Evolutionary conservation across 2,329 filamentous ascomycete species (phyloP).

Genomic region (Parascedosporium putredinis): DNA sequence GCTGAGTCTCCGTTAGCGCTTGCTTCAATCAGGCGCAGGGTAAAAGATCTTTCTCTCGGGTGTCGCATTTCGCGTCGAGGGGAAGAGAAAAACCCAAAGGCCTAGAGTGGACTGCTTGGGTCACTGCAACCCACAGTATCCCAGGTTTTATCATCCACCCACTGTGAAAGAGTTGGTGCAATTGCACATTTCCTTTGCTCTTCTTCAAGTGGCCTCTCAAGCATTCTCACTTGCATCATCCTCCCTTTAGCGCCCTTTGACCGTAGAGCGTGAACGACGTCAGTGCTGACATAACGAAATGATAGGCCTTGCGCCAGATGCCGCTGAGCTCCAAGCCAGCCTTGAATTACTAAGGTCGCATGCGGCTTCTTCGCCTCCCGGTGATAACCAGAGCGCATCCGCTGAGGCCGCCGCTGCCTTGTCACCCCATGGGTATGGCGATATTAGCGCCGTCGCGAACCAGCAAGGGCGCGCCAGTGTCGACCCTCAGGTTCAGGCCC

Average conservation of each 20-base stretch:
- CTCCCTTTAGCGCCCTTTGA: not conserved
- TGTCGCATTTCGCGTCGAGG: no score
- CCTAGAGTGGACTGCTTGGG: no score
- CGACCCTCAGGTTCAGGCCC: slow-evolving; percentile 17
- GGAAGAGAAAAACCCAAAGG: no score
- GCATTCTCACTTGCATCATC: not conserved
- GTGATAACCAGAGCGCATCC: slow-evolving; percentile 17
- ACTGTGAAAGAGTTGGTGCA: no score
- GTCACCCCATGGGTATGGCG: slow-evolving; percentile 35
- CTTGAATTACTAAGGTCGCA: slow-evolving; percentile 28
- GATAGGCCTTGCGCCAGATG: slow-evolving; percentile 10
- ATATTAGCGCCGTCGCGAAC: slow-evolving; percentile 24
- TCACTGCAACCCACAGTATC: no score
- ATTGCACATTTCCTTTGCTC: not conserved
- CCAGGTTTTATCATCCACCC: no score
- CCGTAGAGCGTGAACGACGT: not conserved
- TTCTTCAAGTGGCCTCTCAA: not conserved
- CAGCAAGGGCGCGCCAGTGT: slow-evolving; percentile 15
- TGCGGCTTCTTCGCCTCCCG: slow-evolving; percentile 20
- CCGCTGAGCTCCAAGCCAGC: slow-evolving; percentile 30
- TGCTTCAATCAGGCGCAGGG: no score
- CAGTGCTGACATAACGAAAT: slow-evolving; percentile 8
- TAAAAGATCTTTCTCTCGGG: no score
- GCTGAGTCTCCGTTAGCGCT: no score
- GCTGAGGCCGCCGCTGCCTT: slow-evolving; percentile 20